These are phyloP conservation scores for Pyrenophora tritici-repentis DNA, from an alignment of 2,329 filamentous ascomycete genomes.

Conservation along the genomic window DNA sequence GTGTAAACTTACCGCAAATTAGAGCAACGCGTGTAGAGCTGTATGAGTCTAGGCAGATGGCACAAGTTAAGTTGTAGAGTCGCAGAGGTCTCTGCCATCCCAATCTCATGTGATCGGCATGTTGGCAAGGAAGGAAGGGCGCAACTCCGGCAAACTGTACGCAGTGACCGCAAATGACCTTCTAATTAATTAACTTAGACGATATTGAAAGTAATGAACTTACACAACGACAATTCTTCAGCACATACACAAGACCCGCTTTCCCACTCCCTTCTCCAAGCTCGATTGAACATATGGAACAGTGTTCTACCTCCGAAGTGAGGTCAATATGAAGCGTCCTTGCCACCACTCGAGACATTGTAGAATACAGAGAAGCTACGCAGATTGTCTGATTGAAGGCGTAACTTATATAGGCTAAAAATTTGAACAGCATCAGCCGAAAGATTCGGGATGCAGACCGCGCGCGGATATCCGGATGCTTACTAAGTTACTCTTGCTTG, in stretches of 20 bases:
- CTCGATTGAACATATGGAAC: background rate
- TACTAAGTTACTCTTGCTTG: background rate
- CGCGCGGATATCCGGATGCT: background rate
- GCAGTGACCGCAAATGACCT: conserved; percentile 2
- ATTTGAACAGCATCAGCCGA: background rate
- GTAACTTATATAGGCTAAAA: background rate
- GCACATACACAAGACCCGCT: background rate
- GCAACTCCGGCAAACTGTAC: background rate
- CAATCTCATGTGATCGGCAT: background rate
- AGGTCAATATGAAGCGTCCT: background rate
- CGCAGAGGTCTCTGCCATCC: conserved; percentile 1
- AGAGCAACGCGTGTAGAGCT: background rate
- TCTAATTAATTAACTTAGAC: background rate
- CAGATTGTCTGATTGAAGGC: background rate
- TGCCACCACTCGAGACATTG: background rate
- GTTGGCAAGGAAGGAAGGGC: conserved; percentile 4
- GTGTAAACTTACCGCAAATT: conserved; percentile 5
- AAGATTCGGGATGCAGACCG: background rate
- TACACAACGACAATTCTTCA: conserved; percentile 6
- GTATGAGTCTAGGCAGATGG: background rate
- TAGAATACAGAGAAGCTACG: background rate
- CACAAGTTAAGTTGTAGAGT: conserved; percentile 2
- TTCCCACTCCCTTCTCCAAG: background rate
- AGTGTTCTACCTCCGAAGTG: background rate
- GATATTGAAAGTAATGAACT: background rate